Conservation (phyloP, 768 basidiomycete species). For the Panaeolus cyanescens region DNA sequence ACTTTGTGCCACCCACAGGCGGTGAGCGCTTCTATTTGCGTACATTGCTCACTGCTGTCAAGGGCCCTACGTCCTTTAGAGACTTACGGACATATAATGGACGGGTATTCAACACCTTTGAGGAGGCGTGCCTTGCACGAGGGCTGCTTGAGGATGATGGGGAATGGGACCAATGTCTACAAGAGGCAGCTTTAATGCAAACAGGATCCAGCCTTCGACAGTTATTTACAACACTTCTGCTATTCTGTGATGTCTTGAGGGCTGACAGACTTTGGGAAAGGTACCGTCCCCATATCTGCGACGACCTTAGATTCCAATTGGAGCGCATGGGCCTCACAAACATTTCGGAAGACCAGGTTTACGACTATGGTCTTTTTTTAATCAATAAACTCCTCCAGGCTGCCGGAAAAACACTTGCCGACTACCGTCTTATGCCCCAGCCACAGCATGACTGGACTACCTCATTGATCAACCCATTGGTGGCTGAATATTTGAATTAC, state of each 20-base stretch:
- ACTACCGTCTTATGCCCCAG: conserved; percentile 29
- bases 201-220: conserved; percentile 25
- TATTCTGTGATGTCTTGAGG: conserved; percentile 20
- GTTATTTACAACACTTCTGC: not conserved
- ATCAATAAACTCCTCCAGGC: conserved; percentile 30
- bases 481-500: not conserved
- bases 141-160: conserved; percentile 48
- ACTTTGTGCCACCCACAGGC: conserved; percentile 34
- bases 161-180: conserved; percentile 45
- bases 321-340: conserved; percentile 2
- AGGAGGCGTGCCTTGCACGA: conserved; percentile 39
- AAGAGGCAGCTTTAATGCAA: conserved; percentile 39
- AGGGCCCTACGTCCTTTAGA: conserved; percentile 31
- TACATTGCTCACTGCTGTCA: conserved; percentile 37
- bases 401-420: conserved; percentile 19
- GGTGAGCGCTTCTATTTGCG: conserved; percentile 45
- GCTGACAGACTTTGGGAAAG: conserved; percentile 39
- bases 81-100: conserved; percentile 13
- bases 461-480: no score
- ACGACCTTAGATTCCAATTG: conserved; percentile 35
- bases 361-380: conserved; percentile 44
- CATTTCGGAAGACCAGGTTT: conserved; percentile 29
- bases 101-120: conserved; percentile 28
- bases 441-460: conserved; percentile 24
- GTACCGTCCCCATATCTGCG: conserved; percentile 36